phyloP scores from a whole-genome alignment of 2,329 filamentous ascomycete species.

The Stachybotrys echinatus region DNA sequence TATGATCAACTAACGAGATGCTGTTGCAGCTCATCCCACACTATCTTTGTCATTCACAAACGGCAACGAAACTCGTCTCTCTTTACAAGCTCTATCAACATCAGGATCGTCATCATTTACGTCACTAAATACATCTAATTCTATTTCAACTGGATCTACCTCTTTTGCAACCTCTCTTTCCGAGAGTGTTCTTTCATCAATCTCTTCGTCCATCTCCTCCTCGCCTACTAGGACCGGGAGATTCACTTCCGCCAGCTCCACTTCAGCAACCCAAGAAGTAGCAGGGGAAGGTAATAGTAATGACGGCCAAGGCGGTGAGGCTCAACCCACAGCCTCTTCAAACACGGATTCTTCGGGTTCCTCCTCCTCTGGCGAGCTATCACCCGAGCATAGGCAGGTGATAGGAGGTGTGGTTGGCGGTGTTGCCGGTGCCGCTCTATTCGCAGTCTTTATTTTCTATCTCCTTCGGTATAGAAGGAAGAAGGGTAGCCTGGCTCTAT shows the following conservation, averaged over 20 bases:
- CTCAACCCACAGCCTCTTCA: slow-evolving; percentile 14
- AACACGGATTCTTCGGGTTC: slow-evolving; percentile 11
- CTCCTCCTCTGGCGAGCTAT: slow-evolving; percentile 16
- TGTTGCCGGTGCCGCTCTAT: slow-evolving; percentile 52
- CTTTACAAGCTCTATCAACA: not conserved
- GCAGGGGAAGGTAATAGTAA: not conserved
- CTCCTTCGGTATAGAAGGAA: slow-evolving; percentile 52
- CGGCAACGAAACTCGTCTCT: not conserved
- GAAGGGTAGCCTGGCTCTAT: slow-evolving; percentile 35
- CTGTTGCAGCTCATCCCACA: not conserved
- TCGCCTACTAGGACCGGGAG: not conserved
- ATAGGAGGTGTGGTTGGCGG: slow-evolving; percentile 54
- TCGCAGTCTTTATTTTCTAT: slow-evolving; percentile 48
- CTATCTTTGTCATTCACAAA: not conserved
- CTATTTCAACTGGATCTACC: not conserved
- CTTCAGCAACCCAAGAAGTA: not conserved
- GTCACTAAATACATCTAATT: not conserved
- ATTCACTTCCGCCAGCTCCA: not conserved
- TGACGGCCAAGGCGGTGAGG: not conserved
- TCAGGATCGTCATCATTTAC: not conserved
- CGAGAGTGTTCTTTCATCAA: not conserved
- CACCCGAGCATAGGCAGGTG: slow-evolving; percentile 32
- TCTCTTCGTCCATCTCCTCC: not conserved
- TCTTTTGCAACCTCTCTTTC: not conserved
- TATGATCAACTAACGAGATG: not conserved